A percentile compares a stretch with the other conserved stretches of the same genome.
These are phyloP conservation scores for Penicillium chermesinum DNA, from an alignment of 495 filamentous ascomycete genomes.

Conservation along the genomic window DNA sequence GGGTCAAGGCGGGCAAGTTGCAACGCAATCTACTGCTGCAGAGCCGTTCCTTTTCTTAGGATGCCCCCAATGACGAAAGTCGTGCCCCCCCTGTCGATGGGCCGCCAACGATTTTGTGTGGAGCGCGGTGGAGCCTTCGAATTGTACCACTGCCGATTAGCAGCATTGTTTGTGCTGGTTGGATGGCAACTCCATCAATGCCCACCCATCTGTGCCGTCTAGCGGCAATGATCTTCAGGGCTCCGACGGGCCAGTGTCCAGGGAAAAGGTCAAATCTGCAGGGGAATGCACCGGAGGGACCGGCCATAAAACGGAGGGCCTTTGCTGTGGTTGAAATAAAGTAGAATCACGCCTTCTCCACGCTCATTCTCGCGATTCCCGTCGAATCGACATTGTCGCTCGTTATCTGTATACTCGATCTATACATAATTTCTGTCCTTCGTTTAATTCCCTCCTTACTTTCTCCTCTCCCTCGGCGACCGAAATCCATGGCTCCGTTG, in stretches of 20 bases:
- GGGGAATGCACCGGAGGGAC: too few relatives aligned
- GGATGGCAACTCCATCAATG: neutral
- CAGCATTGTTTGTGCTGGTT: constrained; percentile 1
- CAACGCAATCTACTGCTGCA: neutral
- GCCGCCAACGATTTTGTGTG: too few relatives aligned
- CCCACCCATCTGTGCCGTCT: neutral
- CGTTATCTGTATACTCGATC: neutral
- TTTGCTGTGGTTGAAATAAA: neutral
- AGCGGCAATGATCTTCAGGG: constrained; percentile 19
- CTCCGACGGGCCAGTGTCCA: too few relatives aligned
- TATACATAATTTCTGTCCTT: neutral
- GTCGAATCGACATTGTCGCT: neutral
- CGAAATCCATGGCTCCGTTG: constrained; percentile 17
- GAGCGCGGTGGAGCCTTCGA: neutral
- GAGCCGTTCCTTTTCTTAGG: neutral
- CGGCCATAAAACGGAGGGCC: neutral
- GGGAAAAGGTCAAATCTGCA: too few relatives aligned
- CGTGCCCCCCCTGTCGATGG: too few relatives aligned
- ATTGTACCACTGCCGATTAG: constrained; percentile 1
- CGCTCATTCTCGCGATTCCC: constrained; percentile 11
- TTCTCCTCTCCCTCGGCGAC: too few relatives aligned
- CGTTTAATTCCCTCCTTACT: too few relatives aligned
- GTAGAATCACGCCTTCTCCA: constrained; percentile 1
- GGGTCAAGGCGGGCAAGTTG: neutral
- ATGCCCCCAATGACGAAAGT: neutral